Base-by-base conservation (phyloP, 1,284 basidiomycete species). In the Heterobasidion annosum region DNA sequence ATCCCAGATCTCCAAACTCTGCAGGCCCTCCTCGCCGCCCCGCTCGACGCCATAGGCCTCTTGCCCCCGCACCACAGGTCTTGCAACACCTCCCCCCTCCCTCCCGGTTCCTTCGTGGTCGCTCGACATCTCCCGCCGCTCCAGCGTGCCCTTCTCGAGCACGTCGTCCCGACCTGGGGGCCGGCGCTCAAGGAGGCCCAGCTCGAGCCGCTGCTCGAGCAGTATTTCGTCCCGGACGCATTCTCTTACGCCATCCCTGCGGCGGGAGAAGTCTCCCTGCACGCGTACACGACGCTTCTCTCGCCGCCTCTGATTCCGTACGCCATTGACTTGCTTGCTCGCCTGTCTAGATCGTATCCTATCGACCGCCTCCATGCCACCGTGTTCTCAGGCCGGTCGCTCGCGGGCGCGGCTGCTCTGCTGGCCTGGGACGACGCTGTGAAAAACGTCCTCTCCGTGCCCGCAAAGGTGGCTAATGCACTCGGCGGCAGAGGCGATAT, bases 111-210 rank as follows among this genome's bases (percentile, higher is more conserved):
- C 3, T 59, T 78, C 51, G 66, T 70, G 51, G 61, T 79, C 34
- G 54, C 62, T 10, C 79, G 75, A 61, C 76, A 82, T 59, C 65
- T 91, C 43, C 75, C 81, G 2, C 63, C 67, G 2, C 67, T 91
- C 15, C 90, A 93, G 63, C 71, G 74, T 43, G 73, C 71, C 10
- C 64, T 93, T n/a, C 63, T 93, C 18, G 77, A 81, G 57, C 72
- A 79, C 56, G 71, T 91, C 42, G 65, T 82, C 3, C 88, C 88
- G 0, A 77, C 80, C 19, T 94, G 92, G 87, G 77, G 82, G 46
- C 64, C 69, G 0, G 60, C 67, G 0, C 70, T 93, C n/a, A 63
- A 66, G 19, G 79, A 85, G 50, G 68, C 77, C 34, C 65, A 73
- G 12, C 67, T 70, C 13, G 67, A 68, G 19, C 57, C 66, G 1